Evolutionary conservation across 1,284 basidiomycete genomes (phyloP).

Genomic region (Pisolithus thermaeus): DNA sequence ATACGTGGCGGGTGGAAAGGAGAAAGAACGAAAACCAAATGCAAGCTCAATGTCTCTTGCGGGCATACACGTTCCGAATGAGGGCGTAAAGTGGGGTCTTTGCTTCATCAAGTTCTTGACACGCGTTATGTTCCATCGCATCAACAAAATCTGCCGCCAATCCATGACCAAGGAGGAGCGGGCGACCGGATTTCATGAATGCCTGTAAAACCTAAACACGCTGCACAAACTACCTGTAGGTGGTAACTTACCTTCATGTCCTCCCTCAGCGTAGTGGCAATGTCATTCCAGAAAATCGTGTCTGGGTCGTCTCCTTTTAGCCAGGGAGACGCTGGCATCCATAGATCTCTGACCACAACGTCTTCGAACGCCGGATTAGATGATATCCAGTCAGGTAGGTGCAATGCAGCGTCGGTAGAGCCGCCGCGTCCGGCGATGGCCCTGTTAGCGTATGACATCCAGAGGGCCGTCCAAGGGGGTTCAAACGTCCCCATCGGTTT

Average conservation of each 20-base stretch:
- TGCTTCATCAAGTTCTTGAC: conserved; percentile 46
- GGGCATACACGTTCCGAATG: conserved; percentile 55
- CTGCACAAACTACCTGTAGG: conserved; percentile 25
- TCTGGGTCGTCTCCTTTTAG: conserved; percentile 27
- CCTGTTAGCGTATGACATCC: conserved; percentile 46
- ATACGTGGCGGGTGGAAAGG: not conserved
- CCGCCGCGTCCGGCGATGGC: conserved; percentile 56
- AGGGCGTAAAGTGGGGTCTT: conserved; percentile 44
- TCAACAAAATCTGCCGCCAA: conserved; percentile 48
- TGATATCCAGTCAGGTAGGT: conserved; percentile 48
- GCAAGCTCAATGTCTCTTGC: conserved; percentile 34
- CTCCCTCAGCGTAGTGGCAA: conserved; percentile 35
- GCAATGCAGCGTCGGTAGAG: conserved; percentile 51
- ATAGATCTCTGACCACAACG: conserved; percentile 49
- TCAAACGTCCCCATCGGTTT: conserved; percentile 36
- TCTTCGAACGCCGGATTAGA: conserved; percentile 52
- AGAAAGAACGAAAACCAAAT: not conserved
- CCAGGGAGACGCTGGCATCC: conserved; percentile 53
- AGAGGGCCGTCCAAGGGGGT: conserved; percentile 54
- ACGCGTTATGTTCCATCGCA: conserved; percentile 44
- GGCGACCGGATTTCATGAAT: conserved; percentile 59
- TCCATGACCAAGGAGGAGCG: conserved; percentile 59
- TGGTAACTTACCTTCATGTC: conserved; percentile 34
- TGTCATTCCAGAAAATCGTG: conserved; percentile 26
- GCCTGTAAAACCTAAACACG: conserved; percentile 34